These are phyloP conservation scores for Metschnikowia kunwiensis DNA, from an alignment of 805 yeast species.

Conservation along the genomic window DNA sequence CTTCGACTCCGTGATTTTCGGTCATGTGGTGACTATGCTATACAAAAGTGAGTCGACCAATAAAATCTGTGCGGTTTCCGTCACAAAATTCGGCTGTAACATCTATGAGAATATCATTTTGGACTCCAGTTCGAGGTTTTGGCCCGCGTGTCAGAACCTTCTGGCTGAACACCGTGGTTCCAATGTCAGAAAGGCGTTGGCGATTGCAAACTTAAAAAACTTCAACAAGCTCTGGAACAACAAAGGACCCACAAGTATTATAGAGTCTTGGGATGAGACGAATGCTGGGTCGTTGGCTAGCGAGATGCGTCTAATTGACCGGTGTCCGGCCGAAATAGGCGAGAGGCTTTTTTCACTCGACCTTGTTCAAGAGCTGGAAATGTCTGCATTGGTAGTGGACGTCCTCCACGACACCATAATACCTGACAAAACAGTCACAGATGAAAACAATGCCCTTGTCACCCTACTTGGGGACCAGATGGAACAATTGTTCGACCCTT, in stretches of 20 bases:
- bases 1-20: conserved; percentile 43
- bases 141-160: conserved; percentile 75
- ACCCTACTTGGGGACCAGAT: conserved; percentile 77
- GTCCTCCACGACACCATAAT: conserved; percentile 56
- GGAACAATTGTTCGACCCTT: conserved; percentile 85
- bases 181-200: conserved; percentile 69
- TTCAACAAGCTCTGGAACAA: conserved; percentile 53
- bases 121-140: conserved; percentile 54
- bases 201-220: conserved; percentile 67
- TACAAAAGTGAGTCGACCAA: conserved; percentile 46
- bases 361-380: conserved; percentile 46
- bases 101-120: conserved; percentile 25
- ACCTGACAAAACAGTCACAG: conserved; percentile 41
- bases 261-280: conserved; percentile 64
- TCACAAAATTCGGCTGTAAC: conserved; percentile 67
- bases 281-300: conserved; percentile 80
- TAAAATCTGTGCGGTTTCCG: conserved; percentile 50
- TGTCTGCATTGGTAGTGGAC: conserved; percentile 62
- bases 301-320: conserved; percentile 52
- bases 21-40: conserved; percentile 46
- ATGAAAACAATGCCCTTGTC: conserved; percentile 71
- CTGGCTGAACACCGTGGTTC: conserved; percentile 46
- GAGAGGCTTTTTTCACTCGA: conserved; percentile 54
- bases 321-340: conserved; percentile 59
- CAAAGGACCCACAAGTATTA: conserved; percentile 38